Conservation (phyloP, 495 filamentous ascomycete species). For the Penicillium desertorum region DNA sequence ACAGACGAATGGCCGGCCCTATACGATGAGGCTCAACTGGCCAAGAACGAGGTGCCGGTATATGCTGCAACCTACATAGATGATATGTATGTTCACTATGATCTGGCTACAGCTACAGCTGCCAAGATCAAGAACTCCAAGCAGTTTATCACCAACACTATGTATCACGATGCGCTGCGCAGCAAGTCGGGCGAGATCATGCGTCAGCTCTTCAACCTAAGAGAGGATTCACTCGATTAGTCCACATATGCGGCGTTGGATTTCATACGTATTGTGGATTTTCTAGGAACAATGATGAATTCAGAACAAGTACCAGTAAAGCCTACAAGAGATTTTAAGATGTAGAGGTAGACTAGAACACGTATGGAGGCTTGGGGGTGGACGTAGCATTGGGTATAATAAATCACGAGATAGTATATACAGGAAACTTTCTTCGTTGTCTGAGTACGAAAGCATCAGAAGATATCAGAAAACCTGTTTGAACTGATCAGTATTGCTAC, state of each 20-base stretch:
- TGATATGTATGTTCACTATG: conserved; percentile 93
- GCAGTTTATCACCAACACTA: conserved; percentile 76
- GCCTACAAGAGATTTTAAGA: neutral
- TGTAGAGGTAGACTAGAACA: neutral
- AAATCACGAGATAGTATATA: conserved; percentile 9
- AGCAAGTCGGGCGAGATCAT: conserved; percentile 71
- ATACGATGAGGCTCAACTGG: conserved; percentile 71
- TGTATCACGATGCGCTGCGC: conserved; percentile 83
- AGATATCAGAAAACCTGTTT: conserved; percentile 27
- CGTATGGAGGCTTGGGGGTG: neutral
- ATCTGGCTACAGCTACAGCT: conserved; percentile 70
- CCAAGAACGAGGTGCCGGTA: conserved; percentile 79
- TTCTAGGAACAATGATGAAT: neutral
- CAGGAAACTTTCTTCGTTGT: conserved; percentile 3
- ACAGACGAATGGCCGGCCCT: conserved; percentile 68
- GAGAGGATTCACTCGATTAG: conserved; percentile 72
- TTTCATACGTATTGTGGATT: neutral
- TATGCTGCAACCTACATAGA: conserved; percentile 84
- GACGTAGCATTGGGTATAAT: conserved; percentile 15
- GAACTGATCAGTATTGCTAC: conserved; percentile 4
- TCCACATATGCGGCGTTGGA: neutral
- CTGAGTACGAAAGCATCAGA: neutral
- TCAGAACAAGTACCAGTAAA: neutral
- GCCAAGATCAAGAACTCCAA: conserved; percentile 72
- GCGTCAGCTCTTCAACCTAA: conserved; percentile 64